A percentile compares a stretch with the other conserved stretches of the same genome.
Conservation (phyloP, 805 yeast genomes). For the Candida khao-thaluensis region DNA sequence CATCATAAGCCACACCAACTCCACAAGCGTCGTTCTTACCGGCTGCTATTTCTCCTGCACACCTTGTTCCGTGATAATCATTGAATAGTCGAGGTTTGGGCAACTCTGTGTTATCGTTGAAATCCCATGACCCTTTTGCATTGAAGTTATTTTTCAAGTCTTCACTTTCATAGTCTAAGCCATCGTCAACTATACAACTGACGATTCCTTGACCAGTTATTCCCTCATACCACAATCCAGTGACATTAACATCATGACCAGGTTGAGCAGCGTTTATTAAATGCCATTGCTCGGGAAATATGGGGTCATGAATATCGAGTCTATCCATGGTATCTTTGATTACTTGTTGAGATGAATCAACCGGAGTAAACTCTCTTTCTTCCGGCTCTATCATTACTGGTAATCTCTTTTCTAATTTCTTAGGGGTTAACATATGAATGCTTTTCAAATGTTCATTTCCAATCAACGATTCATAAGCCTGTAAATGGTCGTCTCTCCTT, state of each 20-base stretch:
- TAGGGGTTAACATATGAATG: conserved; percentile 56
- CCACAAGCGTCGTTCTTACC: conserved; percentile 89
- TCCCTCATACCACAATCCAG: conserved; percentile 79
- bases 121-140: conserved; percentile 89
- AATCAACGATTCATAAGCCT: conserved; percentile 25
- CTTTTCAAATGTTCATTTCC: conserved; percentile 37
- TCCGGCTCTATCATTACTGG: conserved; percentile 43
- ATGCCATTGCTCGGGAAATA: conserved; percentile 89
- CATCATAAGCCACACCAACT: conserved; percentile 90
- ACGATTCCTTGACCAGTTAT: conserved; percentile 81
- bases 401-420: conserved; percentile 51
- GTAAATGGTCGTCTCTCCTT: conserved; percentile 29
- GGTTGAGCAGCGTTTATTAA: conserved; percentile 69
- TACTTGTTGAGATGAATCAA: conserved; percentile 53
- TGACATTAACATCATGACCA: conserved; percentile 83
- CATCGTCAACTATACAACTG: conserved; percentile 92
- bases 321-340: conserved; percentile 47
- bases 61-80: conserved; percentile 94
- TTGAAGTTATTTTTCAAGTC: conserved; percentile 73
- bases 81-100: conserved; percentile 81
- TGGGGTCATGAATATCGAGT: conserved; percentile 76
- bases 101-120: conserved; percentile 66
- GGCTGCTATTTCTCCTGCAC: conserved; percentile 97
- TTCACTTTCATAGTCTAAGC: conserved; percentile 75
- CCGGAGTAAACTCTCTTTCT: conserved; percentile 13